Base-by-base conservation (phyloP, 1,139 yeast species). In the Yamadazyma trypodendri region DNA sequence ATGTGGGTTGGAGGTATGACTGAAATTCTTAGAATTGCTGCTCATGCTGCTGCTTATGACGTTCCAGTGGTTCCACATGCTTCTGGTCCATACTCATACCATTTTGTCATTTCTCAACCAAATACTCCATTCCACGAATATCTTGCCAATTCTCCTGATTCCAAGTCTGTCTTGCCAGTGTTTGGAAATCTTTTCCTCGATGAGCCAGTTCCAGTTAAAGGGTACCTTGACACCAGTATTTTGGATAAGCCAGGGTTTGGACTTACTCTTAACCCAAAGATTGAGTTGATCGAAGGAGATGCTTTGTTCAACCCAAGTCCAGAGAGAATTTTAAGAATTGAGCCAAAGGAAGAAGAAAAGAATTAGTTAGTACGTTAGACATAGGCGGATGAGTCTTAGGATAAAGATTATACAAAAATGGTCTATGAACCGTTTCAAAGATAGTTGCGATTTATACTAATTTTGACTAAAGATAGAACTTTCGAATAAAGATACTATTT, bases 1-100 rank as follows among this genome's bases (percentile, higher is more conserved):
- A 72, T 72, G 77, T 72, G 77, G 77, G 72, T 70, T 41, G 77
- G 77, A 33, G 76, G 77, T 24, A 50, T 71, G 58, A 70, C 77
- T 20, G 77, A 71, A 52, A 54, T 69, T 29, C 54, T 71, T 40
- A 65, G 68, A 46, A 59, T 72, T 31, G 66, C 74, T 35, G 67
- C 65, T 15, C 75, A 70, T 49, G 77, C 76, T 20, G 74, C 73
- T 38, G 76, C 77, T 17, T 72, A 72, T 45, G 77, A 72, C 45
- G 66, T 71, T 32, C 77, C 77, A 20, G 73, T 72, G 32, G 77
- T 72, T 37, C 75, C 76, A 28, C 77, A 72, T 47, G 77, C 76
- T 24, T 65, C 72, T 14, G 77, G 77, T 38, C 74, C 76, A 32
- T 71, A 72, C 54, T 68, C 75, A 3, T 71, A 72, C 52, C 77